Base-by-base conservation (phyloP, 495 filamentous ascomycete species). In the Podospora pseudopauciseta region DNA sequence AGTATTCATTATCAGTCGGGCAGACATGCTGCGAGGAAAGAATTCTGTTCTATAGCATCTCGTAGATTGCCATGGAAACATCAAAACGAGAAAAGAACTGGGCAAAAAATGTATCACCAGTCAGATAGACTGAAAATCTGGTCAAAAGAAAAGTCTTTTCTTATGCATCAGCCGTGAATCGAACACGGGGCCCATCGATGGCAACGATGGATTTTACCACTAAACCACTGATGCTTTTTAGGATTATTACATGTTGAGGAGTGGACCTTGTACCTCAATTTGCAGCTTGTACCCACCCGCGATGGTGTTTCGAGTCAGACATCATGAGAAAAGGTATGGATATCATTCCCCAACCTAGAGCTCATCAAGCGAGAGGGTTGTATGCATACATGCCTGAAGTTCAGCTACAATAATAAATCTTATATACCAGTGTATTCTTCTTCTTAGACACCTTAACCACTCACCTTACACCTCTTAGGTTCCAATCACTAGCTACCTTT, bases 161-260 rank as follows among this genome's bases (percentile, higher is more conserved):
- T 16, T 71, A 77, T 79, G 79, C 78, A 77, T 78, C 76, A 80
- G 78, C 79, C 79, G 78, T 76, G 79, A 80, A 81, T 81, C 80
- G 80, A 82, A 82, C 80, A 75, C 80, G 80, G 80, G 80, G 80
- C 80, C 80, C 80, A 81, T 82, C 80, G 80, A 82, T 82, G 80
- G 80, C 80, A 82, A 82, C 80, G 80, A 82, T 80, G 80, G 80
- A 81, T 82, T 82, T 81, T 82, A 82, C 80, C 80, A 82, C 80
- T 82, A 81, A 81, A 81, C 78, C 79, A 81, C 79, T 79, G 74
- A 79, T 65, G 68, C 68, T 20, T 58, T 49, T 5, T 11, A 13
- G 9, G 39, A 13, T 49, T 49, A 2, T 11, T 49, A 49, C 13
- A 16, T 49, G 1, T 49, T 49, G 0, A 0, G 13, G 0, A 0